Conservation (phyloP, 306 rosid species). For the Biancaea sappan region DNA sequence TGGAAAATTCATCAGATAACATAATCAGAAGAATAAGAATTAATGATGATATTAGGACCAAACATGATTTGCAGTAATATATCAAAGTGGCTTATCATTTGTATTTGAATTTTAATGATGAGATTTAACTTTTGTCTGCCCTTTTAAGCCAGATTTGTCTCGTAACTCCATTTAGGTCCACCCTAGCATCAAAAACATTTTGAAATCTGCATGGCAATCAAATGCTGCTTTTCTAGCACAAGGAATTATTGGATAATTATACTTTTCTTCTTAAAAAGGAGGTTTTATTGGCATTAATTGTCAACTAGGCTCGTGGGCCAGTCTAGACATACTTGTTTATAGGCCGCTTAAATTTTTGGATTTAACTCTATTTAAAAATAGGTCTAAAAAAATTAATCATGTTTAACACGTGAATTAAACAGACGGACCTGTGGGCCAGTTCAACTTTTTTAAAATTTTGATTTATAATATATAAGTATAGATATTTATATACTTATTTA, state of each 20-base stretch:
- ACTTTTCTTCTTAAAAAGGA: background rate
- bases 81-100: constrained; percentile 17
- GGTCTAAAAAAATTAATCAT: too few relatives aligned
- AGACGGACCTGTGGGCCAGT: too few relatives aligned
- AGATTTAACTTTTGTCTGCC: background rate
- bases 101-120: constrained; percentile 26
- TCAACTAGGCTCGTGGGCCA: too few relatives aligned
- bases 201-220: background rate
- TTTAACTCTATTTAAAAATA: too few relatives aligned
- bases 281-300: background rate
- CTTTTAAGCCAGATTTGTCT: background rate
- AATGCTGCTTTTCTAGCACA: background rate
- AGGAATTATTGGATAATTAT: background rate
- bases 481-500: too few relatives aligned
- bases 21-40: background rate
- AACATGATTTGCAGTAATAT: background rate
- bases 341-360: too few relatives aligned
- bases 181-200: background rate
- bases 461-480: too few relatives aligned
- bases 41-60: background rate
- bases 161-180: background rate
- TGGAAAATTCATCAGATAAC: background rate
- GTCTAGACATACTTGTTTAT: too few relatives aligned
- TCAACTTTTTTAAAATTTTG: too few relatives aligned
- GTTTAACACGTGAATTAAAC: too few relatives aligned